Base-by-base conservation (phyloP, 192 early-diverging fungal genomes). In the Backusella psychrophila region DNA sequence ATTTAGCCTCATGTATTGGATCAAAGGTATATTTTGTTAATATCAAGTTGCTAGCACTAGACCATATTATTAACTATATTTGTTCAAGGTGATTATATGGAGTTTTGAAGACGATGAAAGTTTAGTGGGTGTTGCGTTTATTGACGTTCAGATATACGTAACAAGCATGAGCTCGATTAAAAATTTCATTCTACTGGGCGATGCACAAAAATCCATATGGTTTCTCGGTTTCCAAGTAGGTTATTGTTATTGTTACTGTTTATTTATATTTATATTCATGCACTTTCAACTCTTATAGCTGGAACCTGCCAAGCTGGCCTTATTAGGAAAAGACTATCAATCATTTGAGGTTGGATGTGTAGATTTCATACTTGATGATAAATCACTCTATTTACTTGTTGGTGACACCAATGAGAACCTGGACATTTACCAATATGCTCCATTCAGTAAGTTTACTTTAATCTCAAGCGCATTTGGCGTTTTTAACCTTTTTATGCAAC, bases 71-170 rank as follows among this genome's bases (percentile, higher is more conserved):
- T 44, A 17, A 44, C 15, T 44, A 17, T 12, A 44, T 17, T 11
- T 12, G 19, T 5, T 49, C 6, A 80, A 91, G 90, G 84, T 98
- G 68, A 90, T 96, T 74, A 90, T 98, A 42, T 89, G 96, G 59
- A 87, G 89, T 21, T 95, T 98, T 77, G 91, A 95, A 78, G 93
- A 96, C 77, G 89, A 88, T 72, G 90, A 92, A 75, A 85, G 87
- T 15, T 81, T 99, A 66, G 90, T 91, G 14, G 96, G 96, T 65
- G 91, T 99, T 33, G 97, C 96, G 0, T 99, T 99, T 75, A 85
- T 98, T 39, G 96, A 99, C 82, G 93, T 95, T 14, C 95, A 94
- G 80, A 92, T 94, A 41, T 99, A 94, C 85, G 95, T 97, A 14
- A 93, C 89, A 34, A 90, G 89, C 65, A 84, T 97, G 33, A 85